A percentile compares a stretch with the other conserved stretches of the same genome.
These are phyloP conservation scores for Dendrocalamus sinicus DNA, from an alignment of 176 grass and related monocot species.

Conservation along the genomic window DNA sequence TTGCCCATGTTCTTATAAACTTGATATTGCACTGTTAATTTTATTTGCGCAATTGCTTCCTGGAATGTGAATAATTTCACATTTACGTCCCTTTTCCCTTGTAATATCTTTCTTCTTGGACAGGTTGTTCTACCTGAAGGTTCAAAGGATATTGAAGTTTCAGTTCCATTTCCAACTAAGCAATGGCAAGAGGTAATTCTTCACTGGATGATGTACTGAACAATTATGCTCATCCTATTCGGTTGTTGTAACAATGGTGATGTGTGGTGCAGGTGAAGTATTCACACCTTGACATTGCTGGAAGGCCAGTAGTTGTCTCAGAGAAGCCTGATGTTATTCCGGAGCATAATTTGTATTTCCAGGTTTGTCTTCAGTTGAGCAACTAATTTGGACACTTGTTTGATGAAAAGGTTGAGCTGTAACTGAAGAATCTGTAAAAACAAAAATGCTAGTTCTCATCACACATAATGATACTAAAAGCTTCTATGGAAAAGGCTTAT, in stretches of 20 bases:
- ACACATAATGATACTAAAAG: constrained; percentile 21
- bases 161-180: constrained; percentile 73
- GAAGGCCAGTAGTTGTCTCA: constrained; percentile 83
- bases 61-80: neutral
- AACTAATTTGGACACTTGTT: neutral
- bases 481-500: neutral
- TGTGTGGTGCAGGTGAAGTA: constrained; percentile 77
- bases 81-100: neutral
- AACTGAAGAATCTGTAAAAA: constrained; percentile 22
- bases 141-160: constrained; percentile 83
- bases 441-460: neutral
- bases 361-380: constrained; percentile 49
- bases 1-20: neutral
- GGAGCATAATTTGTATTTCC: constrained; percentile 93
- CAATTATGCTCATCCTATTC: constrained; percentile 28
- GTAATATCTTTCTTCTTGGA: constrained; percentile 35
- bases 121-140: constrained; percentile 97
- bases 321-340: constrained; percentile 94
- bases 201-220: neutral
- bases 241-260: constrained; percentile 39
- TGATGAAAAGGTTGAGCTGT: neutral
- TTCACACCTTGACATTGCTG: constrained; percentile 93
- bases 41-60: neutral
- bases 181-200: constrained; percentile 73
- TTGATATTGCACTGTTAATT: neutral